Conservation (phyloP, 2,329 filamentous ascomycete genomes). For the Arthrobotrys conoides region DNA sequence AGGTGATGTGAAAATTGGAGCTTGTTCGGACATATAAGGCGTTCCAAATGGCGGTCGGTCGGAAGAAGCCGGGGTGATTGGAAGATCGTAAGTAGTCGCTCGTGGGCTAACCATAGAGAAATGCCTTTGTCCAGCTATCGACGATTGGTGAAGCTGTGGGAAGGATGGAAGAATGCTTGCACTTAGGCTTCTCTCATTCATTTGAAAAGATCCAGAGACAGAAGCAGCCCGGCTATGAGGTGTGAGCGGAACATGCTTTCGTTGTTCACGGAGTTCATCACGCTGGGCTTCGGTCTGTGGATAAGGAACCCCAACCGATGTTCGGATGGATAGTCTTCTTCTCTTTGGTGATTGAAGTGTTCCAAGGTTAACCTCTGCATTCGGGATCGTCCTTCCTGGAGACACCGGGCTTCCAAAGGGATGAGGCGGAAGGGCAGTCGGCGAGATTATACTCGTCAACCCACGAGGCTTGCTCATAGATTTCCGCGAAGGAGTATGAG, state of each 20-base stretch:
- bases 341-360: constrained; percentile 56
- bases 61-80: constrained; percentile 60
- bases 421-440: constrained; percentile 58
- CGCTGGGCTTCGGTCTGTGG: constrained; percentile 56
- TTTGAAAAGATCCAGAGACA: constrained; percentile 52
- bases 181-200: constrained; percentile 53
- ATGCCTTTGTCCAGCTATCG: constrained; percentile 45
- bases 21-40: constrained; percentile 48
- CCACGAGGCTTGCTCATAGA: constrained; percentile 58
- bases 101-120: constrained; percentile 57
- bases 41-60: constrained; percentile 54
- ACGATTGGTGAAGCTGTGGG: constrained; percentile 56
- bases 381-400: constrained; percentile 55
- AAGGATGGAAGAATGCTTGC: constrained; percentile 54
- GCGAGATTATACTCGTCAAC: constrained; percentile 57
- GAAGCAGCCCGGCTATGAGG: constrained; percentile 55
- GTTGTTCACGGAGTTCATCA: constrained; percentile 55
- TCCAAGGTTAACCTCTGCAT: constrained; percentile 53
- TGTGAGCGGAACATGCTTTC: constrained; percentile 52
- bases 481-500: constrained; percentile 61
- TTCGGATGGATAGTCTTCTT: constrained; percentile 54
- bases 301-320: constrained; percentile 58
- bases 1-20: constrained; percentile 55
- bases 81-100: constrained; percentile 50
- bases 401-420: constrained; percentile 57